These are phyloP conservation scores for Capronia epimyces DNA, from an alignment of 2,329 filamentous ascomycete genomes.

Conservation along the genomic window DNA sequence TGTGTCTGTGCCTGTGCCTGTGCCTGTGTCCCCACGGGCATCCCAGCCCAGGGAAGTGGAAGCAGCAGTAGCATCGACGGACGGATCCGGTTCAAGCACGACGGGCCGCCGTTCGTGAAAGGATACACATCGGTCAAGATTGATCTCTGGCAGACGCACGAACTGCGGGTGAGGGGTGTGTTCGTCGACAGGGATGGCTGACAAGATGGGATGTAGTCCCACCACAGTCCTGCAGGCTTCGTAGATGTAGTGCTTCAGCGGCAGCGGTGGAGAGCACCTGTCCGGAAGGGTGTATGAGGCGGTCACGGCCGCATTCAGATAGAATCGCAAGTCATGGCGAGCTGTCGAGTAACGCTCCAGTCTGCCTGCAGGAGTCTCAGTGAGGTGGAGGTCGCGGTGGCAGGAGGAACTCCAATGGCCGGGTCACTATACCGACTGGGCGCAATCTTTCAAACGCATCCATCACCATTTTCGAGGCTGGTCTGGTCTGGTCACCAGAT, in stretches of 20 bases:
- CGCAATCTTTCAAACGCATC: constrained; percentile 1
- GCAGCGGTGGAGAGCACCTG: background rate
- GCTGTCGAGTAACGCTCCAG: constrained; percentile 13
- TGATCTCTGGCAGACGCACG: constrained; percentile 40
- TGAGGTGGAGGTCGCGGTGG: background rate
- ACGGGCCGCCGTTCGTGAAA: constrained; percentile 30
- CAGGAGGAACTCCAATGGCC: background rate
- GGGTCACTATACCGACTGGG: constrained; percentile 4
- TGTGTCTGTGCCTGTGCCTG: constrained; percentile 18
- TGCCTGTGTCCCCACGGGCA: background rate
- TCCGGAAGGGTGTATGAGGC: constrained; percentile 8
- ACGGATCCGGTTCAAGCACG: background rate
- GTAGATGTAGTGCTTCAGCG: constrained; percentile 8
- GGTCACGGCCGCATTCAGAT: constrained; percentile 6
- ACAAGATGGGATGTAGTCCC: constrained; percentile 40
- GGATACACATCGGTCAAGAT: constrained; percentile 37
- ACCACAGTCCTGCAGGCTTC: constrained; percentile 31
- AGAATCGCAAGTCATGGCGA: constrained; percentile 13
- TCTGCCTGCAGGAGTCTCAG: background rate
- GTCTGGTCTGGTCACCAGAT: background rate
- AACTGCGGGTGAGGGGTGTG: constrained; percentile 40
- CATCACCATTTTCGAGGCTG: background rate
- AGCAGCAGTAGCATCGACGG: too few relatives aligned
- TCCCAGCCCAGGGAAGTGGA: too few relatives aligned
- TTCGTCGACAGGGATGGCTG: constrained; percentile 41